Conservation (phyloP, 768 basidiomycete species). For the Leccinum incarnatum region DNA sequence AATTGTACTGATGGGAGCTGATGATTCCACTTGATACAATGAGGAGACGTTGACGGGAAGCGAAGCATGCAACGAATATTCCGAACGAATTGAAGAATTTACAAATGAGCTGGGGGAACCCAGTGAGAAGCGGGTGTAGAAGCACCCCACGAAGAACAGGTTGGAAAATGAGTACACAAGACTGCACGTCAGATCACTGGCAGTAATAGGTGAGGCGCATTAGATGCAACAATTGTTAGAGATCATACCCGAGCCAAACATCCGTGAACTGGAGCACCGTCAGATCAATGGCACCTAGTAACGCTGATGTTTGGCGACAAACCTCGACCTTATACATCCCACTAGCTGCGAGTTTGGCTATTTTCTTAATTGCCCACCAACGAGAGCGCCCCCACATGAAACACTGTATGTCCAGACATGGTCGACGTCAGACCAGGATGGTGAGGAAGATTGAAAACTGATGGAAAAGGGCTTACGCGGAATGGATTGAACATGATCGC, state of each 20-base stretch:
- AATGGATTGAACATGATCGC: constrained; percentile 74
- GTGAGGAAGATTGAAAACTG: neutral
- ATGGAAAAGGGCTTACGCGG: constrained; percentile 40
- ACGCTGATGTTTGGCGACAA: constrained; percentile 3
- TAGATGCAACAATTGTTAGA: neutral
- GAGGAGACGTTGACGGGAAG: neutral
- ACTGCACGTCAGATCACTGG: constrained; percentile 81
- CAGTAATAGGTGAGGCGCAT: constrained; percentile 6
- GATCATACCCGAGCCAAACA: constrained; percentile 82
- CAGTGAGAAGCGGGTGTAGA: constrained; percentile 44
- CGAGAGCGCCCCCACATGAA: constrained; percentile 38
- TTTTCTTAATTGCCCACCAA: constrained; percentile 75
- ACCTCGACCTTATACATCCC: constrained; percentile 79
- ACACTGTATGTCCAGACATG: constrained; percentile 45
- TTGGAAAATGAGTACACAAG: constrained; percentile 72
- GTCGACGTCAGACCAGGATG: neutral
- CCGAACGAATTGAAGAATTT: neutral
- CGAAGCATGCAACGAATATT: neutral
- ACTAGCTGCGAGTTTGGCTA: constrained; percentile 62
- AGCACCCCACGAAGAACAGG: constrained; percentile 71
- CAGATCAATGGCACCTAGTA: constrained; percentile 1
- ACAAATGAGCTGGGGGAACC: neutral
- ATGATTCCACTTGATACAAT: neutral
- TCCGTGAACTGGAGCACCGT: constrained; percentile 59
- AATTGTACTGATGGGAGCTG: neutral